phyloP scores from a whole-genome alignment of 192 early-diverging fungal genomes.

The Coemansia sp. region DNA sequence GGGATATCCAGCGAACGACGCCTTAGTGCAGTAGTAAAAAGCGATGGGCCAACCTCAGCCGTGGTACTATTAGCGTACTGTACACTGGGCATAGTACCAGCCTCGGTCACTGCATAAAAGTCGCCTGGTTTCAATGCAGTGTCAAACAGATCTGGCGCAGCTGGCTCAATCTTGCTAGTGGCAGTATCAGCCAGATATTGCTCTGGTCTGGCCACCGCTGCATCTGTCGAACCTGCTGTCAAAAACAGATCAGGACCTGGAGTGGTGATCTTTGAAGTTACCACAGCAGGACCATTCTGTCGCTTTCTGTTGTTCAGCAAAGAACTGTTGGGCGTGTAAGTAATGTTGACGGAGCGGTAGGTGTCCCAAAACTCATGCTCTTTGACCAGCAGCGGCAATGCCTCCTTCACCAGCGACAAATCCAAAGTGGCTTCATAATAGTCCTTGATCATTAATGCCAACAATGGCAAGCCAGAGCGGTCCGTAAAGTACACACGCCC shows the following conservation, averaged over 20 bases:
- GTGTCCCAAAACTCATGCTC: conserved; percentile 65
- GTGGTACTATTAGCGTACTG: conserved; percentile 23
- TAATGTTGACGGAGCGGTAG: conserved; percentile 50
- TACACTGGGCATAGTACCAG: conserved; percentile 34
- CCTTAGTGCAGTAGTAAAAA: conserved; percentile 19
- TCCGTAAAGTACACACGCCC: conserved; percentile 73
- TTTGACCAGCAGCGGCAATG: conserved; percentile 59
- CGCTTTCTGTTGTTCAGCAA: conserved; percentile 17
- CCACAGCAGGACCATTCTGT: neutral
- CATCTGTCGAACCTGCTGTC: neutral
- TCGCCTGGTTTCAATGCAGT: conserved; percentile 11
- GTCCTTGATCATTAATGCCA: conserved; percentile 65
- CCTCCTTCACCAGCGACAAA: conserved; percentile 46
- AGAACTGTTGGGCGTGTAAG: conserved; percentile 26
- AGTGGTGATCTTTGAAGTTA: conserved; percentile 21
- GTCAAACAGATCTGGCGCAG: conserved; percentile 1
- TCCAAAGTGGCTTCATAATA: conserved; percentile 63
- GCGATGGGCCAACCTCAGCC: conserved; percentile 16
- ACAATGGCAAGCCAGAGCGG: conserved; percentile 68
- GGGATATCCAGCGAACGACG: conserved; percentile 26
- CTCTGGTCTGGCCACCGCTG: conserved; percentile 16
- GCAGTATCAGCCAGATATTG: conserved; percentile 14
- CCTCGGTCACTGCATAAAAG: conserved; percentile 32
- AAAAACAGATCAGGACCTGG: conserved; percentile 27
- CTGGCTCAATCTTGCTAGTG: conserved; percentile 11